phyloP scores from a whole-genome alignment of 345 rosid species.

The Syzygium grande region DNA sequence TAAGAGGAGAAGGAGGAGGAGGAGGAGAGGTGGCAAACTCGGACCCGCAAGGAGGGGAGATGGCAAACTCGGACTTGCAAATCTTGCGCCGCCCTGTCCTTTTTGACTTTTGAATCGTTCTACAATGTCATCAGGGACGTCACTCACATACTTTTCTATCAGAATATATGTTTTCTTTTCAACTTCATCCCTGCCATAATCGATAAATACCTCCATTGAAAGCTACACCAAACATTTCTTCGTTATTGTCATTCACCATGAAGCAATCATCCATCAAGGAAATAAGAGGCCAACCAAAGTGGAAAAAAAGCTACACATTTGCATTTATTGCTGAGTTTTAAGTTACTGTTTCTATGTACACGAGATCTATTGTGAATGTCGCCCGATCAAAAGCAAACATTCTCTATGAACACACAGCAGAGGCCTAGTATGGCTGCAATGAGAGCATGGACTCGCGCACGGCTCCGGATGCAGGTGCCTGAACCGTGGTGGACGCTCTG shows the following conservation, averaged over 20 bases:
- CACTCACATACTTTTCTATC: not conserved
- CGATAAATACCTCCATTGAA: not conserved
- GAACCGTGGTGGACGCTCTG: conserved; percentile 3
- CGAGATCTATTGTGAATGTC: not conserved
- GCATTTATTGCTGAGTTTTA: not conserved
- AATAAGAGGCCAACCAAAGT: not conserved
- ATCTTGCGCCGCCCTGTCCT: not conserved
- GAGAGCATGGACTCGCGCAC: not conserved
- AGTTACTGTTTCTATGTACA: not conserved
- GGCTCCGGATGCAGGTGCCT: not conserved
- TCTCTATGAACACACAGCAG: not conserved
- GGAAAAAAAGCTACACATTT: not conserved
- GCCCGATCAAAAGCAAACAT: not conserved
- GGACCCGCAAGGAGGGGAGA: not conserved
- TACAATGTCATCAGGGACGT: not conserved
- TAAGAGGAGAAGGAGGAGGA: not conserved
- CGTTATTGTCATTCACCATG: not conserved
- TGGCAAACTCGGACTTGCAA: not conserved
- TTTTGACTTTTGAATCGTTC: not conserved
- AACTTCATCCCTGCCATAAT: not conserved
- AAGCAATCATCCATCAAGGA: not conserved
- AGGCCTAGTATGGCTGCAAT: not conserved
- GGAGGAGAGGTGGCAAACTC: not conserved
- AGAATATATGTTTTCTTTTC: not conserved
- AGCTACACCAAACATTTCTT: not conserved